phyloP scores from a whole-genome alignment of 2,329 filamentous ascomycete genomes.

The Claviceps purpurea region DNA sequence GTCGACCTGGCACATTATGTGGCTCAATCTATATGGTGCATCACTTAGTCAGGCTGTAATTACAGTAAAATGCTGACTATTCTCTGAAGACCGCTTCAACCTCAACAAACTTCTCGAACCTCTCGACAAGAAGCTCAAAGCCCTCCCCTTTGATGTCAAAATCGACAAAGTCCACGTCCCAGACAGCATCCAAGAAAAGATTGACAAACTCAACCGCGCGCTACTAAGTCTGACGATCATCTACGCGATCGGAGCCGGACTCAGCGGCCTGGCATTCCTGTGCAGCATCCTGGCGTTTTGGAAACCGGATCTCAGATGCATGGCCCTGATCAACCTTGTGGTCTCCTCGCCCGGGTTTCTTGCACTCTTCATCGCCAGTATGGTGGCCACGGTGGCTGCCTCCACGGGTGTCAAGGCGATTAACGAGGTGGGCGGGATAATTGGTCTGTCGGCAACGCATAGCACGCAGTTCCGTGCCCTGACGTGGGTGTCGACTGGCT shows the following conservation, averaged over 20 bases:
- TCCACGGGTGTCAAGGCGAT: slow-evolving; percentile 28
- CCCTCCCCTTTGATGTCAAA: slow-evolving; percentile 31
- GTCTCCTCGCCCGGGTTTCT: slow-evolving; percentile 23
- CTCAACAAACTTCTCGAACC: slow-evolving; percentile 31
- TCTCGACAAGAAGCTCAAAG: slow-evolving; percentile 30
- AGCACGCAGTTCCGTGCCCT: slow-evolving; percentile 32
- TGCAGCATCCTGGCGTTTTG: slow-evolving; percentile 23
- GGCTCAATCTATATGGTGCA: too few species aligned
- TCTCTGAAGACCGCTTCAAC: slow-evolving; percentile 26
- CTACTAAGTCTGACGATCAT: slow-evolving; percentile 35
- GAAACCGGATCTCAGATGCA: slow-evolving; percentile 13
- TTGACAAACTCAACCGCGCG: slow-evolving; percentile 35
- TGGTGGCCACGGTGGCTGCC: slow-evolving; percentile 27
- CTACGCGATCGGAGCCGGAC: slow-evolving; percentile 30
- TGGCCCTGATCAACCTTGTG: slow-evolving; percentile 23
- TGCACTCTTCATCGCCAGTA: slow-evolving; percentile 26
- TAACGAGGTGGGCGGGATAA: slow-evolving; percentile 27
- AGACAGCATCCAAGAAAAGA: slow-evolving; percentile 28
- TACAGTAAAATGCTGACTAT: background rate
- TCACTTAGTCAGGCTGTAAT: too few species aligned
- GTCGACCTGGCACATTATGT: too few species aligned
- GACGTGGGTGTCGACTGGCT: slow-evolving; percentile 32
- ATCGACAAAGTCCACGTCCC: slow-evolving; percentile 33
- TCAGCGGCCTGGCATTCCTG: slow-evolving; percentile 31
- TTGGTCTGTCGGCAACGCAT: slow-evolving; percentile 29